Evolutionary conservation across 2,329 filamentous ascomycete genomes (phyloP), one percentile per base, ranked within the genome.

Genomic region (Lizonia empirigonia): DNA sequence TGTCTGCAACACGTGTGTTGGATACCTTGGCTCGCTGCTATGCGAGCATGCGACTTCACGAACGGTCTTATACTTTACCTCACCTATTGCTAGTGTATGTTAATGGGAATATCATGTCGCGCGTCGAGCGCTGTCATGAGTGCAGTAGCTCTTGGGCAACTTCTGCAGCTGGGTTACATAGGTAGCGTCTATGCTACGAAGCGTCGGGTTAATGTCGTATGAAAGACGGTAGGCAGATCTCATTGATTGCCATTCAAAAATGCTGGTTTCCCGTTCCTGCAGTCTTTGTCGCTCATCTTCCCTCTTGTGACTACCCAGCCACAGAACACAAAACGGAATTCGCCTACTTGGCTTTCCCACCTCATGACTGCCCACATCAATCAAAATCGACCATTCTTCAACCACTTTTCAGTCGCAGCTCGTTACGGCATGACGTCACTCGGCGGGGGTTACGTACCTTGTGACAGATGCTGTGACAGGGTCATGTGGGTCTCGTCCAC

Each of bases 71-170:
- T 47, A 56, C 30, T 30, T 55, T 51, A 57, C 48, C 18, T 42
- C 27, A 45, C 33, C 41, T 58, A 59, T 59, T 60, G n/a, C 39
- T 59, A 63, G 34, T 59, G 48, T 64, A 36, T 62, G 44, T 51
- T 40, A 26, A 23, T 34, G 15, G 27, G 35, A n/a, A 41, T 13
- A 30, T 2, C 2, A 13, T 29, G n/a, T 26, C 34, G n/a, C 16
- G 15, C 23, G 23, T 30, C 32, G 38, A 4, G 23, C 23, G 23
- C 23, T 24, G 7, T 10, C 7, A 24, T 24, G 10, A 4, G n/a
- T n/a, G n/a, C n/a, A n/a, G n/a, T n/a, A n/a, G n/a, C n/a, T 24
- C n/a, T n/a, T 7, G 24, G 26, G 15, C 12, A 19, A 24, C 30
- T 29, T 5, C 22, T 33, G 18, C 16, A 9, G 7, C 5, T 33